Base-by-base conservation (phyloP, 2,329 filamentous ascomycete genomes). In the Pseudogymnoascus sp. region DNA sequence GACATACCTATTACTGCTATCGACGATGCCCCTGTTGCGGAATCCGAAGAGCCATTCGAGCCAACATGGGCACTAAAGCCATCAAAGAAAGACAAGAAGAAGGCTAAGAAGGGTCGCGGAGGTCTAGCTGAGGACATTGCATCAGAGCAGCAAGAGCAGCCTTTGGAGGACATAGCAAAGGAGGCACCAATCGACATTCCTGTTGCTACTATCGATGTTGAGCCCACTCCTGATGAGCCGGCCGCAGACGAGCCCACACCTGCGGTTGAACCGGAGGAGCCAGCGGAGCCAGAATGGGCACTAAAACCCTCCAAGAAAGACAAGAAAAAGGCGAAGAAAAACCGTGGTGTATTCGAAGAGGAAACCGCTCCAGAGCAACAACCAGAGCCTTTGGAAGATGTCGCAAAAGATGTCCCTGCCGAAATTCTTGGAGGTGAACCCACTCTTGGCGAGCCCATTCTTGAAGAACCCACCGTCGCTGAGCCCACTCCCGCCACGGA, bases 241-340 rank as follows among this genome's bases (percentile, higher is more conserved):
- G 57, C 61, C 8, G 21, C 11, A 9, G 57, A 59, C 21, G 57
- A 59, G 15, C 24, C n/a, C 6, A 26, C 54, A 10, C 47, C n/a
- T 15, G 5, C 15, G n/a, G 47, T 17, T 6, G 36, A 62, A 61
- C 58, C 37, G 8, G 29, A 44, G n/a, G 26, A 40, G 26, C 26
- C 5, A 37, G 21, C 40, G 3, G 61, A 62, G 31, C 33, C 37
- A 11, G 26, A 31, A 41, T 41, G 33, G 33, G 33, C 57, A 37
- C 13, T 59, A 37, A 40, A 59, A 31, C 37, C 37, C 5, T 63
- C 62, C 61, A 54, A 26, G 26, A 66, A 64, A 54, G 59, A 66
- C 33, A 64, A 65, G 50, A 68, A 71, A 62, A 64, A 71, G 9
- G 79, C 78, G 69, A 77, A 78, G 68, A 54, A 54, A 33, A 17